Conservation (phyloP, 1,284 basidiomycete genomes). For the Abortiporus biennis region DNA sequence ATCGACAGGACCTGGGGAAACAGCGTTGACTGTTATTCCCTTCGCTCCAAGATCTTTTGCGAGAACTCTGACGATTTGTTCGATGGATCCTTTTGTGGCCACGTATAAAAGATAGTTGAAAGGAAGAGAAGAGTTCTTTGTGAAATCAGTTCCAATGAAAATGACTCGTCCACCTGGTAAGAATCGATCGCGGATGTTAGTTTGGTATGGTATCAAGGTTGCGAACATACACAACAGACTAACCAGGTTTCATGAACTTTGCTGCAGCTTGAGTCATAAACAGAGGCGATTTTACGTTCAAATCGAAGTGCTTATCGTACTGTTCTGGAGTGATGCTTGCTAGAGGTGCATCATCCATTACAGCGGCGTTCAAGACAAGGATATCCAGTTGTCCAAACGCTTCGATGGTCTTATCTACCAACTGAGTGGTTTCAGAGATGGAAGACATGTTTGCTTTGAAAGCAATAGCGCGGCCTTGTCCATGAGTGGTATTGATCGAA, state of each 20-base stretch:
- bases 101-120: constrained; percentile 41
- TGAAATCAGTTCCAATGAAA: constrained; percentile 44
- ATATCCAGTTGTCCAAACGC: constrained; percentile 49
- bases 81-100: constrained; percentile 46
- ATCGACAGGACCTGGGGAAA: constrained; percentile 49
- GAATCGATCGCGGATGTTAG: no score
- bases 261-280: constrained; percentile 47
- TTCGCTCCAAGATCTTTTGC: constrained; percentile 47
- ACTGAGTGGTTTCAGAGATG: constrained; percentile 32
- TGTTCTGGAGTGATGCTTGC: constrained; percentile 43
- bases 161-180: constrained; percentile 39
- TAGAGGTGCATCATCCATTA: constrained; percentile 42
- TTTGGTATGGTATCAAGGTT: not conserved
- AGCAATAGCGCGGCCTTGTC: constrained; percentile 41
- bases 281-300: constrained; percentile 53
- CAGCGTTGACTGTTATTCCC: constrained; percentile 51
- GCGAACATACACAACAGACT: no score
- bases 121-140: constrained; percentile 31
- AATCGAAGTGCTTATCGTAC: constrained; percentile 42
- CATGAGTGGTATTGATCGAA: constrained; percentile 33
- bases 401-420: constrained; percentile 41
- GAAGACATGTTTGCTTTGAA: constrained; percentile 46
- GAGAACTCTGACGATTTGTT: constrained; percentile 52
- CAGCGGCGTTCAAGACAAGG: constrained; percentile 47
- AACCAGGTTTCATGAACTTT: constrained; percentile 36